Base-by-base conservation (phyloP, 2,329 filamentous ascomycete species). In the Shiraia sp. region DNA sequence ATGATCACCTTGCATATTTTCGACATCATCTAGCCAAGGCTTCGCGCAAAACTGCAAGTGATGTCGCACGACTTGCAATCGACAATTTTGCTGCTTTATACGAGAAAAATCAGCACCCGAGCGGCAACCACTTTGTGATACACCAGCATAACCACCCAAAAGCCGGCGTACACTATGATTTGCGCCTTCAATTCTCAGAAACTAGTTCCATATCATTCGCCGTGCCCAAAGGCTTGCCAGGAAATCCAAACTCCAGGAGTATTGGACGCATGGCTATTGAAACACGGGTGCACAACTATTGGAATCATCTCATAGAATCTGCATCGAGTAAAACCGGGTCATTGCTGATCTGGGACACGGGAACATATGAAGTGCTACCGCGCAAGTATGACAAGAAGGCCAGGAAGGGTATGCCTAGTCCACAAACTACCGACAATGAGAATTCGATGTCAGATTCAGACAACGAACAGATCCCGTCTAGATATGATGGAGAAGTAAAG, bases 131-230 rank as follows among this genome's bases (percentile, higher is more conserved):
- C 26, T 88, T 88, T 57, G 80, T 88, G 36, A 76, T 88, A 26
- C 84, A 88, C 62, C 85, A 89, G 59, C 85, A 89, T 60, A 84
- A 87, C 57, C 85, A 88, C 59, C 86, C 85, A 1, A 64, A 86
- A 30, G 83, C 85, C 8, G 84, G 85, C 16, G 76, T 77, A 1
- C 82, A 86, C 60, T 87, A 88, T 70, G 86, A 88, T 63, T 73
- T 88, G 14, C 75, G 85, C 2, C 71, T 88, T 13, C 85, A 88
- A 63, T 85, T 88, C 61, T 88, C 85, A 22, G 74, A 77, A 42
- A 78, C 79, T 0, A 87, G 84, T 57, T 84, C 82, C 17, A 77
- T 80, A 9, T 85, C 80, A 45, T 88, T 70, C 41, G 69, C 71
- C 1, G 45, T 75, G 3, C 72, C 72, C 0, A 74, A 74, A 49